phyloP scores from a whole-genome alignment of 257 asterid species.

The Rauvolfia tetraphylla region DNA sequence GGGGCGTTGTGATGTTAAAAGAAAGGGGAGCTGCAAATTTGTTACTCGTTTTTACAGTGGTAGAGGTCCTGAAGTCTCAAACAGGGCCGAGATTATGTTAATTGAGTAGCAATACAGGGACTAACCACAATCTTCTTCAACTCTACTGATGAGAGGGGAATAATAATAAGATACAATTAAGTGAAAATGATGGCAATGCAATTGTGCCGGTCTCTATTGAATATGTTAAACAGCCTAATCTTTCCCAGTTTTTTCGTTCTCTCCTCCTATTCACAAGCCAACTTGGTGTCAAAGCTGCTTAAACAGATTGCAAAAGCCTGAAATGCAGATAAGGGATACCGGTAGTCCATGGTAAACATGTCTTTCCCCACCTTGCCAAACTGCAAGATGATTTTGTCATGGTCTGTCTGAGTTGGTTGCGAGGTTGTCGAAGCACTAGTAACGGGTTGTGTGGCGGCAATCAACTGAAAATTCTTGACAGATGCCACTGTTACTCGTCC shows the following conservation, averaged over 20 bases:
- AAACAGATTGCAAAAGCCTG: constrained; percentile 89
- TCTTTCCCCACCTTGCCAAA: constrained; percentile 91
- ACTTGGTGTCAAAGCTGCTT: constrained; percentile 92
- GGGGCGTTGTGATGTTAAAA: not conserved
- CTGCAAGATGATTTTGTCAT: constrained; percentile 80
- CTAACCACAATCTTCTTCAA: constrained; percentile 2
- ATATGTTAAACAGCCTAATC: constrained; percentile 16
- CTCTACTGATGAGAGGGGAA: not conserved
- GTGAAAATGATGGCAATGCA: constrained; percentile 11
- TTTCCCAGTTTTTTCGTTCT: not conserved
- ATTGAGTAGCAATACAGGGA: not conserved
- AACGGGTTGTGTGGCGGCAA: constrained; percentile 49
- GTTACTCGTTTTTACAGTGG: not conserved
- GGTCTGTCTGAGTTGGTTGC: constrained; percentile 45
- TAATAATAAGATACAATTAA: constrained; percentile 3
- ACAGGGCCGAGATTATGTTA: constrained; percentile 5
- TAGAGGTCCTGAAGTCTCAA: not conserved
- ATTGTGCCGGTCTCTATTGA: not conserved
- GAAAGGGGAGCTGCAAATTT: not conserved
- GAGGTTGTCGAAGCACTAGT: constrained; percentile 36
- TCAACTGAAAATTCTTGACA: constrained; percentile 86
- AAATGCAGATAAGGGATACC: constrained; percentile 83
- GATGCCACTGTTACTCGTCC: constrained; percentile 94
- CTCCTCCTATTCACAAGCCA: constrained; percentile 77
- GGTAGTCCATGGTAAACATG: constrained; percentile 88